Evolutionary conservation across 2,329 filamentous ascomycete species (phyloP), one percentile per base, ranked within the genome.

Genomic region (Lasiodiplodia citricola): DNA sequence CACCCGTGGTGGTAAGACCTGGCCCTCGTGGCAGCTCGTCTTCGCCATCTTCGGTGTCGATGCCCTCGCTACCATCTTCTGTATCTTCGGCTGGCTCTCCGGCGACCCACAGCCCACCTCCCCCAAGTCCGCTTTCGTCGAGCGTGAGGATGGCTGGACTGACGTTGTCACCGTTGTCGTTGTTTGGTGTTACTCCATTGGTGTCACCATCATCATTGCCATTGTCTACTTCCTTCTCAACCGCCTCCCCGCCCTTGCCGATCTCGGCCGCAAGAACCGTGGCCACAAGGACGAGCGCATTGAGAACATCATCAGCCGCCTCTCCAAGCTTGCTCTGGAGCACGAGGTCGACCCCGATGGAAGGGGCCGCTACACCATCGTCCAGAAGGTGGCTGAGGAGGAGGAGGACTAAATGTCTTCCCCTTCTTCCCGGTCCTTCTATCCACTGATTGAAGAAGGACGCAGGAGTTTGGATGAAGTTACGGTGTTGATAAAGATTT

Each of bases 21-120:
- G 87, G 84, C 91, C 91, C 70, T 92, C 90, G 2, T 92, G 89
- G 88, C 90, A 93, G 81, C 84, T 93, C 66, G 85, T 93, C 70
- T 84, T 83, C 71, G 91, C 91, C 74, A 93, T 93, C 79, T 83
- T 91, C 73, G 84, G 87, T 78, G 91, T 93, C 76, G 91, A 93
- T 78, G 86, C 88, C 64, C 80, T 93, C 35, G 88, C 91, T 47
- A 92, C 91, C 68, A 83, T 93, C 76, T 93, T 93, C 86, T 88
- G 86, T 81, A 80, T 92, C 76, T 93, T 93, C 82, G 91, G 91
- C 69, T 93, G 91, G 90, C 83, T 93, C 73, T 87, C 86, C 54
- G 88, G 88, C 69, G 80, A 81, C 58, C 81, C 80, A 70, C 76
- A 79, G 72, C 78, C 79, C 41, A 79, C 81, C 73, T 78, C 80